phyloP scores from a whole-genome alignment of 305 asterid genomes.

The Fraxinus greggii region DNA sequence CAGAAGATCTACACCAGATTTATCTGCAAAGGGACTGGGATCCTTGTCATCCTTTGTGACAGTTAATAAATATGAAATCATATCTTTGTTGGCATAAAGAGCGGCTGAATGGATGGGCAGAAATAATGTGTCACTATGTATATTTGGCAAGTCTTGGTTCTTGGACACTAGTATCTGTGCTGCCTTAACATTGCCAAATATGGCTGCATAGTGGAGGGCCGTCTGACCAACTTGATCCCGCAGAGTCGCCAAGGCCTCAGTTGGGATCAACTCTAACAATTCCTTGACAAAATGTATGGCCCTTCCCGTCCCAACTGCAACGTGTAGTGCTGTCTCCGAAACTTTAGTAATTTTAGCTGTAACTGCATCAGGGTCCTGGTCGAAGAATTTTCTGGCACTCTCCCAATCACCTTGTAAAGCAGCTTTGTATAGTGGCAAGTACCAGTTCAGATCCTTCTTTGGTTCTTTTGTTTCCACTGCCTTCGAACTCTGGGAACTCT shows the following conservation, averaged over 20 bases:
- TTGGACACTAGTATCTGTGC: slow-evolving; percentile 33
- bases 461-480: slow-evolving; percentile 26
- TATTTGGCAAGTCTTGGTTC: slow-evolving; percentile 30
- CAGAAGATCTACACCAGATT: slow-evolving; percentile 39
- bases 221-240: slow-evolving; percentile 35
- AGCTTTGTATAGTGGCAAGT: slow-evolving; percentile 42
- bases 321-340: slow-evolving; percentile 32
- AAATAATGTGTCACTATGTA: neutral
- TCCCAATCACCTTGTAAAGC: slow-evolving; percentile 40
- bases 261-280: slow-evolving; percentile 31
- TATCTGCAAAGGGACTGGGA: slow-evolving; percentile 29
- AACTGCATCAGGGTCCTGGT: slow-evolving; percentile 36
- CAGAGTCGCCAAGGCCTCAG: slow-evolving; percentile 25
- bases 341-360: slow-evolving; percentile 35
- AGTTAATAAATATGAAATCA: slow-evolving; percentile 34
- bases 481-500: slow-evolving; percentile 11
- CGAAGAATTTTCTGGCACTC: slow-evolving; percentile 35
- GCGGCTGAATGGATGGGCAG: slow-evolving; percentile 42
- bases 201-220: slow-evolving; percentile 39
- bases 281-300: slow-evolving; percentile 33
- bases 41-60: slow-evolving; percentile 33
- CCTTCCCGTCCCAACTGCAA: slow-evolving; percentile 34
- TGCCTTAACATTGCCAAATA: slow-evolving; percentile 39
- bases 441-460: slow-evolving; percentile 36
- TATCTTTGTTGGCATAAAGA: slow-evolving; percentile 37